Conservation (phyloP, 768 basidiomycete species). For the Russula abietina region DNA sequence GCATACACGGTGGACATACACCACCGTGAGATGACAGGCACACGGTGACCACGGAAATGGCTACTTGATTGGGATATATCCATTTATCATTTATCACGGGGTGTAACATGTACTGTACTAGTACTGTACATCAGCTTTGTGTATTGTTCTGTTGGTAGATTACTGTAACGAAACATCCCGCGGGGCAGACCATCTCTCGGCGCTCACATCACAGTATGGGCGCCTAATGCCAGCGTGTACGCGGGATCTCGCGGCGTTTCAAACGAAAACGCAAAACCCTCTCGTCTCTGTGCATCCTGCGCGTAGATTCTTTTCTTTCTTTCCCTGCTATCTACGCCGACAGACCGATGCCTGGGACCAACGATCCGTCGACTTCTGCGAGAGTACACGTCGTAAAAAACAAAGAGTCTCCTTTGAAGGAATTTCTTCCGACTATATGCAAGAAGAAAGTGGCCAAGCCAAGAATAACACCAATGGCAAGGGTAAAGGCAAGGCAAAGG, state of each 20-base stretch:
- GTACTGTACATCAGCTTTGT: no score
- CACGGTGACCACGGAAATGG: no score
- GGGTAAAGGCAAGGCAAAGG: background rate
- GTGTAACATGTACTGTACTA: no score
- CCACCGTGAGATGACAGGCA: no score
- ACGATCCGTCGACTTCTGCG: background rate
- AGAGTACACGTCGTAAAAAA: slow-evolving; percentile 3
- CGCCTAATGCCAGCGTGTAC: background rate
- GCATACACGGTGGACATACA: background rate
- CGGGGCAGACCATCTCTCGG: no score
- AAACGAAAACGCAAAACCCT: background rate
- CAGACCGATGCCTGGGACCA: background rate
- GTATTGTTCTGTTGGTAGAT: no score
- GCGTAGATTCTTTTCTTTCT: background rate
- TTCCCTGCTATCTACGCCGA: background rate
- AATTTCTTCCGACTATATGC: background rate
- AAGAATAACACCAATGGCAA: background rate
- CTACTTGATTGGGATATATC: no score
- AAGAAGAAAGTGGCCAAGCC: background rate
- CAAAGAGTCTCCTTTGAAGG: no score
- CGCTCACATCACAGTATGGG: no score
- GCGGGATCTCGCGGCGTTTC: background rate
- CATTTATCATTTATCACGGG: no score
- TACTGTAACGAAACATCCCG: no score
- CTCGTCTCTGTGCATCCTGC: background rate